phyloP scores from a whole-genome alignment of 805 yeast genomes.

The Ascoidea rubescens region DNA sequence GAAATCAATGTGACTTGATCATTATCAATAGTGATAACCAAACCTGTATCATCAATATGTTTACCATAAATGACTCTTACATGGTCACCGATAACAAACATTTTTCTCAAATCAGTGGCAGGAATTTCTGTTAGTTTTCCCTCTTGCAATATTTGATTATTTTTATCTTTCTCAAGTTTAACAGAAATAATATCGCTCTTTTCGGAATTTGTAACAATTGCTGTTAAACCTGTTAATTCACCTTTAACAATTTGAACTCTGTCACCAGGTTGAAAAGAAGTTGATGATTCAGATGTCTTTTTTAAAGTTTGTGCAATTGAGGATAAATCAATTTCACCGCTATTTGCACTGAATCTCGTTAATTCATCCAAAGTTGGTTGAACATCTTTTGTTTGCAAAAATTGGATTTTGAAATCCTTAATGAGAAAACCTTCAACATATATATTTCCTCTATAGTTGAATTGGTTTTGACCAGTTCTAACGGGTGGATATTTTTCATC shows the following conservation, averaged over 20 bases:
- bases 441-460: conserved; percentile 73
- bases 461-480: conserved; percentile 47
- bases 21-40: conserved; percentile 69
- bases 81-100: conserved; percentile 86
- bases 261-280: conserved; percentile 83
- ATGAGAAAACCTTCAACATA: conserved; percentile 77
- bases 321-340: conserved; percentile 80
- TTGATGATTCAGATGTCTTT: conserved; percentile 37
- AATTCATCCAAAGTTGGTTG: conserved; percentile 83
- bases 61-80: conserved; percentile 87
- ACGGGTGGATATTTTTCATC: conserved; percentile 64
- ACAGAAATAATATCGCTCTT: conserved; percentile 35
- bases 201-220: conserved; percentile 53
- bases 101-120: conserved; percentile 65
- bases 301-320: conserved; percentile 80
- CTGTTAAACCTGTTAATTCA: conserved; percentile 83
- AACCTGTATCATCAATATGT: conserved; percentile 87
- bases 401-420: conserved; percentile 77
- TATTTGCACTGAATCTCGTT: conserved; percentile 65
- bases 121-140: conserved; percentile 68
- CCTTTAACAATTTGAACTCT: conserved; percentile 85
- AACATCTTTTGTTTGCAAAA: conserved; percentile 66
- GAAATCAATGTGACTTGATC: conserved; percentile 85
- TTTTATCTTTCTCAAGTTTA: conserved; percentile 38
- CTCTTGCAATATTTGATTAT: conserved; percentile 36